Evolutionary conservation across 148 eudicot genomes (phyloP).

Genomic region (Rhododendron mucronatum): DNA sequence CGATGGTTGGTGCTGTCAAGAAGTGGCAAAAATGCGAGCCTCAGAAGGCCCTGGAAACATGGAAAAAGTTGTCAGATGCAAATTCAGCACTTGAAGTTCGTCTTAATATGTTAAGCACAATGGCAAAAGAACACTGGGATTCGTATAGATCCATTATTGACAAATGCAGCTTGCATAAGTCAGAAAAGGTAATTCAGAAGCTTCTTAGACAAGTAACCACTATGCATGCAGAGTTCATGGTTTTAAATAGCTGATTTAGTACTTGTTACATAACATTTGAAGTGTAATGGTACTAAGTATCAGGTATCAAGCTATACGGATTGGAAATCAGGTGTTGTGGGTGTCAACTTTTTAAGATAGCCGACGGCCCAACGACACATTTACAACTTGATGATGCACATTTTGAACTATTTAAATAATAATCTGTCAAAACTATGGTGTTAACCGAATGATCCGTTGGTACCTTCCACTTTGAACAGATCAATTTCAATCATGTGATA

Average conservation of each 20-base stretch:
- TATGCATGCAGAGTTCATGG: neutral
- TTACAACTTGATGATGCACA: neutral
- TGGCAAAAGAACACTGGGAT: slow-evolving; percentile 57
- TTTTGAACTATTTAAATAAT: neutral
- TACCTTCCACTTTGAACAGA: neutral
- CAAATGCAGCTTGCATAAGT: slow-evolving; percentile 51
- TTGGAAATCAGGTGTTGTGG: neutral
- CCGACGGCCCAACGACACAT: neutral
- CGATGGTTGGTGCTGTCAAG: slow-evolving; percentile 98
- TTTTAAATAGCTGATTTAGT: neutral
- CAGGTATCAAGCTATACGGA: neutral
- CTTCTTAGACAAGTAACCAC: neutral
- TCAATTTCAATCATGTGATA: neutral
- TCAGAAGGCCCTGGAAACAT: slow-evolving; percentile 51
- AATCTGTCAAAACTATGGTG: neutral
- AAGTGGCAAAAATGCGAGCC: slow-evolving; percentile 98
- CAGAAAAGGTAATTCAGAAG: slow-evolving; percentile 60
- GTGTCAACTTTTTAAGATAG: neutral
- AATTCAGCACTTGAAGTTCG: slow-evolving; percentile 61
- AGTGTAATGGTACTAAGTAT: neutral
- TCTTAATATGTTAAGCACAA: slow-evolving; percentile 46
- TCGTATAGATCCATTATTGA: slow-evolving; percentile 50
- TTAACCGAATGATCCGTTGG: neutral
- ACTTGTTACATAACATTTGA: neutral
- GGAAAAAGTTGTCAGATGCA: slow-evolving; percentile 73